Evolutionary conservation across 2,329 filamentous ascomycete species (phyloP).

Genomic region (Lasiodiplodia hormozganensis): DNA sequence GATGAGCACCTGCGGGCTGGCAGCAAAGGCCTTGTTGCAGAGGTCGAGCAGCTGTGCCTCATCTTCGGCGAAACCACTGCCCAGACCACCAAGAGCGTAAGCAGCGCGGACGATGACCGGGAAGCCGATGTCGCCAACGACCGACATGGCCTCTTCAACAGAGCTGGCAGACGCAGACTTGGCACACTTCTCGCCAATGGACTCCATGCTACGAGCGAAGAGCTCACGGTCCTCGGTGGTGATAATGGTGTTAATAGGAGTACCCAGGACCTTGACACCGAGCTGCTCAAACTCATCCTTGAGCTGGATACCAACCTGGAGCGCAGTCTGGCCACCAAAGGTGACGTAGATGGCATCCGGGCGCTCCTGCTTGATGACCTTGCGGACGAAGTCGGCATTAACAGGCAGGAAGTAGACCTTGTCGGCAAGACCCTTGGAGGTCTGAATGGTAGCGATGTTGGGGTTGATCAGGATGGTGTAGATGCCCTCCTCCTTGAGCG

Average conservation of each 20-base stretch:
- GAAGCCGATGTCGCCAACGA: constrained; percentile 90
- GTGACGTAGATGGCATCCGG: constrained; percentile 98
- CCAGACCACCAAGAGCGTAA: constrained; percentile 92
- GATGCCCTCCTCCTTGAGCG: constrained; percentile 95
- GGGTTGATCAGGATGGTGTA: constrained; percentile 99
- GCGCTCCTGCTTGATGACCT: constrained; percentile 92
- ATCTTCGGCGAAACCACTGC: constrained; percentile 93
- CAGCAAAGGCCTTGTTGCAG: constrained; percentile 93
- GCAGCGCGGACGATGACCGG: constrained; percentile 97
- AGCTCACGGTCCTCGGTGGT: constrained; percentile 98
- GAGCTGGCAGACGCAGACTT: constrained; percentile 93
- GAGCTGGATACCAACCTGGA: constrained; percentile 96
- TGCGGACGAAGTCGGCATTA: constrained; percentile 95
- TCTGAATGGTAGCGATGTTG: constrained; percentile 98
- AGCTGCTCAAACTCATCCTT: constrained; percentile 95
- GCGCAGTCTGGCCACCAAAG: constrained; percentile 95
- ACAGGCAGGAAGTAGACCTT: constrained; percentile 99
- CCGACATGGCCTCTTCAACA: constrained; percentile 85
- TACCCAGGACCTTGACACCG: constrained; percentile 93
- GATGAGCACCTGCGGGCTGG: constrained; percentile 93
- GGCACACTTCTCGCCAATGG: constrained; percentile 96
- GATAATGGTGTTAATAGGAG: constrained; percentile 96
- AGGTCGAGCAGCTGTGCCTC: constrained; percentile 82
- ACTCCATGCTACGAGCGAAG: constrained; percentile 97
- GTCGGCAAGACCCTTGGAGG: constrained; percentile 94